Percentiles rank a stretch among this genome's conserved stretches.
phyloP scores from a whole-genome alignment of 768 basidiomycete species.

The Scleroderma bovista region DNA sequence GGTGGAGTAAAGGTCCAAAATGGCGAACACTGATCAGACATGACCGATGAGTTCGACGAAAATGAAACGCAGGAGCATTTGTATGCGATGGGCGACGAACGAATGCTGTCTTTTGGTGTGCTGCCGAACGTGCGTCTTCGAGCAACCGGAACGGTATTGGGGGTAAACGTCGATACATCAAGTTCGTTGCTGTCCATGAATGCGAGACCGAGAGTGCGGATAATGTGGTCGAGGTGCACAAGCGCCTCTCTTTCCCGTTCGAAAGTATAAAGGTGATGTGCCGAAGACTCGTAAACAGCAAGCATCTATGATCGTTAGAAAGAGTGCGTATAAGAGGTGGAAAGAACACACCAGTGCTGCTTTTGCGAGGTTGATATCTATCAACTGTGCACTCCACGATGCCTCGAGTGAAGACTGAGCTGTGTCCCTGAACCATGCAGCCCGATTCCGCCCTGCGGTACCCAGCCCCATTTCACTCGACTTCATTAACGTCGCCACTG shows the following conservation, averaged over 20 bases:
- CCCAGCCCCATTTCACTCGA: slow-evolving; percentile 65
- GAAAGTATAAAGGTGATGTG: slow-evolving; percentile 59
- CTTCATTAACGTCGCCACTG: slow-evolving; percentile 65
- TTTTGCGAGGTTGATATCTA: slow-evolving; percentile 64
- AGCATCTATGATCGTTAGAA: slow-evolving; percentile 48
- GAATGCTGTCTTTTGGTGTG: slow-evolving; percentile 21
- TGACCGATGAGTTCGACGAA: slow-evolving; percentile 29
- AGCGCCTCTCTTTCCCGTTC: slow-evolving; percentile 51
- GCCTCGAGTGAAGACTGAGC: slow-evolving; percentile 51
- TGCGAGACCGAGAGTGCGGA: slow-evolving; percentile 50
- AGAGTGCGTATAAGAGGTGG: background rate
- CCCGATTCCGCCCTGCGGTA: slow-evolving; percentile 47
- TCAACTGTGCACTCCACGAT: slow-evolving; percentile 45
- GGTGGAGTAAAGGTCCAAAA: slow-evolving; percentile 48
- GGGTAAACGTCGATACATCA: slow-evolving; percentile 46
- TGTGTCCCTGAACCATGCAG: slow-evolving; percentile 49
- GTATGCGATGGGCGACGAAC: slow-evolving; percentile 22
- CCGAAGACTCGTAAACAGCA: slow-evolving; percentile 71
- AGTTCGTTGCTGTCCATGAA: slow-evolving; percentile 52
- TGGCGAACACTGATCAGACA: slow-evolving; percentile 31
- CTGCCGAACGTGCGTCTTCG: slow-evolving; percentile 25
- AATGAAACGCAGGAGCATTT: slow-evolving; percentile 46
- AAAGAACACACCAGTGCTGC: slow-evolving; percentile 55
- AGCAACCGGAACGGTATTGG: slow-evolving; percentile 46
- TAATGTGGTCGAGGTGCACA: slow-evolving; percentile 56